Conservation (phyloP, 768 basidiomycete genomes). For the Amanita exitialis region DNA sequence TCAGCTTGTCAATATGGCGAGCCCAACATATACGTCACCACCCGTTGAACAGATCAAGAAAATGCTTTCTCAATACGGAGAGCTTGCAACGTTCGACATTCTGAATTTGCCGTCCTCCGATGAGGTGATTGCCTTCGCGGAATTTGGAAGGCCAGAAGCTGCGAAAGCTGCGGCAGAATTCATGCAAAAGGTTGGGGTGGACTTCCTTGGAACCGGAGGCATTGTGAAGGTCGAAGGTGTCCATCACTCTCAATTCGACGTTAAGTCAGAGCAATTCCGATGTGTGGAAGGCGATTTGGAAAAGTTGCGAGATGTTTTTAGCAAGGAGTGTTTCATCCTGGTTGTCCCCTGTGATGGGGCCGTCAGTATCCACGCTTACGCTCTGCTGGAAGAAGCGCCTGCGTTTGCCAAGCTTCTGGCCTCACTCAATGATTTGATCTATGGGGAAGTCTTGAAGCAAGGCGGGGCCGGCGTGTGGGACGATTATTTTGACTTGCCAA, state of each 20-base stretch:
- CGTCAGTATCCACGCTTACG: slow-evolving; percentile 27
- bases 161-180: slow-evolving; percentile 13
- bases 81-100: slow-evolving; percentile 29
- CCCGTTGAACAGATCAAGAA: slow-evolving; percentile 23
- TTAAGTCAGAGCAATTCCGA: slow-evolving; percentile 22
- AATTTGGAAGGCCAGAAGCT: slow-evolving; percentile 15
- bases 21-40: slow-evolving; percentile 23
- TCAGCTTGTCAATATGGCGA: slow-evolving; percentile 18
- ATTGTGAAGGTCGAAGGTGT: slow-evolving; percentile 27
- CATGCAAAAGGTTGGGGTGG: slow-evolving; percentile 13
- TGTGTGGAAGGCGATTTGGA: slow-evolving; percentile 28
- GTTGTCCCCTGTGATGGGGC: slow-evolving; percentile 5
- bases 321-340: slow-evolving; percentile 23
- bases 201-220: slow-evolving; percentile 23
- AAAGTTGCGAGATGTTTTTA: slow-evolving; percentile 14
- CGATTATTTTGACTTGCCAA: slow-evolving; percentile 34
- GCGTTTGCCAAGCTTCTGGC: slow-evolving; percentile 26
- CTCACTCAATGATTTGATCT: slow-evolving; percentile 25
- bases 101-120: slow-evolving; percentile 19
- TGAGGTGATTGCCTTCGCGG: slow-evolving; percentile 27
- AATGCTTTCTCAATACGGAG: slow-evolving; percentile 24
- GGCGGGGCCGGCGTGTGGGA: slow-evolving; percentile 32
- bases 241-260: slow-evolving; percentile 28
- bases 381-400: slow-evolving; percentile 20
- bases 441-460: slow-evolving; percentile 25